Base-by-base conservation (phyloP, 2,329 filamentous ascomycete species). In the Monilinia aucupariae region DNA sequence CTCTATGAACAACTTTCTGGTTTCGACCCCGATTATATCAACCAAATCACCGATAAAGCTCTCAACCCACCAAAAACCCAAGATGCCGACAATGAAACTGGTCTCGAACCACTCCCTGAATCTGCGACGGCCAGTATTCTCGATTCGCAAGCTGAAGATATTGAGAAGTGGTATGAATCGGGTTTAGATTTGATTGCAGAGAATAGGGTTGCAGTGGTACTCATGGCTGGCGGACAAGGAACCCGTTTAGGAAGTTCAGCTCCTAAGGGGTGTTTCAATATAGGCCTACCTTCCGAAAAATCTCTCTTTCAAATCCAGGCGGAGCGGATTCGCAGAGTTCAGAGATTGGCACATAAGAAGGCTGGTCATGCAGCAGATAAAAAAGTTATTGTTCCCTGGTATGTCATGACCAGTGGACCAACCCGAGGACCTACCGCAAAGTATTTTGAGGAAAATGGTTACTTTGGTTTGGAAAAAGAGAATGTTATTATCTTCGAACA, bases 391-490 rank as follows among this genome's bases (percentile, higher is more conserved):
- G 87, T 97, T 49, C 94, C 94, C 15, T 99, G 94, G 94, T 99
- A 99, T 78, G 91, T 99, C 77, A 99, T 99, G 94, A 99, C 94
- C 72, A 96, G 91, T 72, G 94, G 94, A 5, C 94, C 94, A 52
- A 99, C 94, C 9, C 85, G 92, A 69, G 86, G 85, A 66, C 91
- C 92, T 48, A 99, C 94, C n/a, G 90, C 96, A 80, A 81, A 89
- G 66, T 99, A 94, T 81, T 97, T 99, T 77, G 79, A 89, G 75
- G 82, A 96, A 77, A 83, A 97, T 80, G 84, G 85, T 64, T 97
- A 92, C 81, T 99, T 99, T 76, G 94, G 94, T 7, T 79, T 99
- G 65, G 82, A 88, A 69, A 84, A 90, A 77, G 86, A 89, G 75
- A 94, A 99, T 74, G 88, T 99, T 65, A 78, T 88, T 69, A 90